These are phyloP conservation scores for Penicillium cinerascens DNA, from an alignment of 495 filamentous ascomycete species.

Conservation along the genomic window DNA sequence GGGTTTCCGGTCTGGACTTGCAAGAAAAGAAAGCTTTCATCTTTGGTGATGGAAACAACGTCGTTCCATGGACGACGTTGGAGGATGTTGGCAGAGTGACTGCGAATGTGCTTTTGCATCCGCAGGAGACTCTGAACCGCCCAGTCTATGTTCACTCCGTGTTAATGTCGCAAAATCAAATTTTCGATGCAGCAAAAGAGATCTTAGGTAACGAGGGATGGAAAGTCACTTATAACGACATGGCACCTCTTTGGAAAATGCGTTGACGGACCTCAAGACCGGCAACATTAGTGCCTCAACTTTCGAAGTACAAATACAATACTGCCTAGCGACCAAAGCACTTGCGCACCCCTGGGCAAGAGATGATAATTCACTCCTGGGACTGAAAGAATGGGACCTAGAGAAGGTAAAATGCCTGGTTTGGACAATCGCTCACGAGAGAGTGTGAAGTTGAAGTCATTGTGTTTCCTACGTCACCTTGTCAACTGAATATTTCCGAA, in stretches of 20 bases:
- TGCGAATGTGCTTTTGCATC: constrained; percentile 17
- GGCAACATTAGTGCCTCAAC: constrained; percentile 12
- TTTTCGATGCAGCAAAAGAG: constrained; percentile 7
- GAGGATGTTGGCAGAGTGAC: constrained; percentile 13
- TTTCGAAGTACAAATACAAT: constrained; percentile 21
- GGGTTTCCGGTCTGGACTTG: constrained; percentile 15
- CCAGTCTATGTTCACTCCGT: constrained; percentile 21
- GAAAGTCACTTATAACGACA: constrained; percentile 8
- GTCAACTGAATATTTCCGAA: too few relatives aligned
- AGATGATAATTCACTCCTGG: constrained; percentile 20
- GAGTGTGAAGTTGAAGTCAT: not conserved
- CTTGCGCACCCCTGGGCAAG: constrained; percentile 18
- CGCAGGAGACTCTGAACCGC: constrained; percentile 2
- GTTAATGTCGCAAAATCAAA: constrained; percentile 16
- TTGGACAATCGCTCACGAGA: constrained; percentile 1
- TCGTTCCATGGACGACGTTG: constrained; percentile 22
- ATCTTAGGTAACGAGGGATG: constrained; percentile 12
- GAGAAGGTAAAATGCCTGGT: constrained; percentile 11
- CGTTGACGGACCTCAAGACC: constrained; percentile 14
- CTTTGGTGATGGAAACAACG: constrained; percentile 21
- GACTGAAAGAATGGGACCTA: constrained; percentile 10
- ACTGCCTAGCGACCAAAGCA: constrained; percentile 14
- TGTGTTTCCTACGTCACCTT: too few relatives aligned
- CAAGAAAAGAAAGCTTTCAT: constrained; percentile 8
- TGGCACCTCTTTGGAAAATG: constrained; percentile 13